Conservation (phyloP, 345 rosid species). For the Brassica nigra region DNA sequence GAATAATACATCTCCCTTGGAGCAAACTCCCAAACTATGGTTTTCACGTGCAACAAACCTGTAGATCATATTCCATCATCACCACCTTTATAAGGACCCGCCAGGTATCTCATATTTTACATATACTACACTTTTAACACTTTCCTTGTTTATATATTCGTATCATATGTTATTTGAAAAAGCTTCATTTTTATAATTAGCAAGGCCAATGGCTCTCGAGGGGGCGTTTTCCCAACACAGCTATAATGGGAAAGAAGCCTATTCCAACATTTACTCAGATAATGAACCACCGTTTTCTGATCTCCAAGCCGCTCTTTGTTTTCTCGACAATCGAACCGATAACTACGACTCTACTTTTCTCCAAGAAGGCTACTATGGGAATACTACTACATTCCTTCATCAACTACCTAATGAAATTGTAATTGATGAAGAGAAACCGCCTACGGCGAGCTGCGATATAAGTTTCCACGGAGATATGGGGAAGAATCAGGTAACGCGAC, state of each 20-base stretch:
- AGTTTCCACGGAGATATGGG: slow-evolving; percentile 11
- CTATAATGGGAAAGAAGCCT: slow-evolving; percentile 46
- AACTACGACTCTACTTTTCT: slow-evolving; percentile 16
- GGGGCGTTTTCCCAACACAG: slow-evolving; percentile 58
- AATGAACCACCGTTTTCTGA: slow-evolving; percentile 32
- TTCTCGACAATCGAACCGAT: slow-evolving; percentile 50
- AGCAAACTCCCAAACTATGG: slow-evolving; percentile 39
- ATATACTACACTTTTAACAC: slow-evolving; percentile 15
- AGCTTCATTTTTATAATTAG: slow-evolving; percentile 2
- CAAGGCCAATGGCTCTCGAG: slow-evolving; percentile 65
- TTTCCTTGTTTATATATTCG: slow-evolving; percentile 4
- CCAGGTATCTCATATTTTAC: slow-evolving; percentile 1
- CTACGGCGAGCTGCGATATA: neutral
- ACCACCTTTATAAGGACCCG: slow-evolving; percentile 19
- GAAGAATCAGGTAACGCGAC: slow-evolving; percentile 51
- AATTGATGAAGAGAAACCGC: neutral
- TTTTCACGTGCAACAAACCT: slow-evolving; percentile 42
- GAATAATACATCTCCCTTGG: slow-evolving; percentile 41
- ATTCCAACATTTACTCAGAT: slow-evolving; percentile 47
- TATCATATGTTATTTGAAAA: neutral
- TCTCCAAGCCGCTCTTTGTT: slow-evolving; percentile 33
- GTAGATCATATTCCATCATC: slow-evolving; percentile 21
- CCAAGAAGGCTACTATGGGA: slow-evolving; percentile 34
- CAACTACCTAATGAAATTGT: slow-evolving; percentile 21
- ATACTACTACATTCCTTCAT: slow-evolving; percentile 3